Conservation (phyloP, 2,329 filamentous ascomycete species). For the Sporothrix pallida region DNA sequence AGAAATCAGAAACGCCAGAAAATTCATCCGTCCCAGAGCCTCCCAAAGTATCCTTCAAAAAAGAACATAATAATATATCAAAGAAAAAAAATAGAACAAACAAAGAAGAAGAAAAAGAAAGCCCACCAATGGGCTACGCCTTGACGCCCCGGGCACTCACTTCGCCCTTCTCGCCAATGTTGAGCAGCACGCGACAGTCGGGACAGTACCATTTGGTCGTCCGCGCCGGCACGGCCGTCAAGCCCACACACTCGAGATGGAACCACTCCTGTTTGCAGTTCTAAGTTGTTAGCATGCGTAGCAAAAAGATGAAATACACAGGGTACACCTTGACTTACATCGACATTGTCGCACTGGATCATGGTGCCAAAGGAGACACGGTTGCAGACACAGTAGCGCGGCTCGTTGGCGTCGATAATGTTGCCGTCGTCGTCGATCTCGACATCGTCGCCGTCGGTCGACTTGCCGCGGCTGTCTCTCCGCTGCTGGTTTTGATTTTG, state of each 20-base stretch:
- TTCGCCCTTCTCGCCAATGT: slow-evolving; percentile 68
- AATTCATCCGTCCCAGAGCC: not conserved
- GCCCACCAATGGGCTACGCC: slow-evolving; percentile 44
- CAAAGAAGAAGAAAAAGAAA: not conserved
- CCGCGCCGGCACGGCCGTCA: slow-evolving; percentile 70
- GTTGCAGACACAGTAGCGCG: slow-evolving; percentile 78
- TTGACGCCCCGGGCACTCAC: slow-evolving; percentile 64
- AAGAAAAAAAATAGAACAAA: not conserved
- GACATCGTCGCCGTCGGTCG: slow-evolving; percentile 50
- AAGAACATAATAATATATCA: too few species aligned
- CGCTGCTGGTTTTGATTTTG: slow-evolving; percentile 27
- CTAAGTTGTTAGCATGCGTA: slow-evolving; percentile 41
- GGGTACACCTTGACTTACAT: slow-evolving; percentile 58
- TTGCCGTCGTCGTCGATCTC: slow-evolving; percentile 69
- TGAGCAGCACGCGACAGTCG: slow-evolving; percentile 68
- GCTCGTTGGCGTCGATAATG: slow-evolving; percentile 75
- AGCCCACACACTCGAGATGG: slow-evolving; percentile 76
- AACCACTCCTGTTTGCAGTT: slow-evolving; percentile 86
- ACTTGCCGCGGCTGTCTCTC: slow-evolving; percentile 48
- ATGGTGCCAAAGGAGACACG: slow-evolving; percentile 81
- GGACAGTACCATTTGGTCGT: slow-evolving; percentile 87
- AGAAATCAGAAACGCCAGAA: not conserved
- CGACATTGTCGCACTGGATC: slow-evolving; percentile 81
- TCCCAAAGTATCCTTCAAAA: not conserved
- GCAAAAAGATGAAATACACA: not conserved